These are phyloP conservation scores for Curvularia eragrostidis DNA, from an alignment of 2,329 filamentous ascomycete genomes.

Conservation along the genomic window DNA sequence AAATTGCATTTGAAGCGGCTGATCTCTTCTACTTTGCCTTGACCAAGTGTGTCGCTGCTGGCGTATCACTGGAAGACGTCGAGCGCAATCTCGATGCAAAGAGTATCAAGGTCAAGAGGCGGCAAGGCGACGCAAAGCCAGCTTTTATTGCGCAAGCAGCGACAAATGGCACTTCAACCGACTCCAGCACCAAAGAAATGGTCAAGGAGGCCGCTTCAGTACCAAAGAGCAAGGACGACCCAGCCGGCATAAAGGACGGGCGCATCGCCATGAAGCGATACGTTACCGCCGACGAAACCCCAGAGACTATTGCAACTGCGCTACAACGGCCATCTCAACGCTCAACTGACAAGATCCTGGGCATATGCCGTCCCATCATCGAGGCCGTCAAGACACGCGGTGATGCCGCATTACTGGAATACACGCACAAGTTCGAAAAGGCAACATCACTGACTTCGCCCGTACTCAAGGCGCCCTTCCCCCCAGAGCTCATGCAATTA, in stretches of 20 bases:
- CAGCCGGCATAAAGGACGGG: slow-evolving; percentile 57
- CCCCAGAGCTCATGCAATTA: slow-evolving; percentile 82
- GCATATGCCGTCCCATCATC: slow-evolving; percentile 90
- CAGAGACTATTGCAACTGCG: slow-evolving; percentile 71
- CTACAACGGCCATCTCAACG: slow-evolving; percentile 91
- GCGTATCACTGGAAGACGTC: slow-evolving; percentile 85
- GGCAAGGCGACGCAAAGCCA: slow-evolving; percentile 91
- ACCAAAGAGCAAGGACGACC: slow-evolving; percentile 60
- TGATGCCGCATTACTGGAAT: slow-evolving; percentile 86
- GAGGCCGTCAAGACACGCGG: slow-evolving; percentile 82
- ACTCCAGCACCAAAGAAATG: slow-evolving; percentile 46
- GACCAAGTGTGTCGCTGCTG: slow-evolving; percentile 84
- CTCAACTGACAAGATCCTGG: slow-evolving; percentile 91
- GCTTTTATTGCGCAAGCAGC: slow-evolving; percentile 83
- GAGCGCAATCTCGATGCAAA: slow-evolving; percentile 93
- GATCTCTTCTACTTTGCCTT: slow-evolving; percentile 96
- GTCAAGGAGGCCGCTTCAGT: slow-evolving; percentile 61
- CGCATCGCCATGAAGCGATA: slow-evolving; percentile 85
- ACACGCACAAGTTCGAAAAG: slow-evolving; percentile 98
- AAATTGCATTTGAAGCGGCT: slow-evolving; percentile 92
- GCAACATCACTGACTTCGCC: slow-evolving; percentile 89
- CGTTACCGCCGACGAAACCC: slow-evolving; percentile 69
- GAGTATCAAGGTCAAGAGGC: slow-evolving; percentile 91
- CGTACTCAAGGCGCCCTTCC: slow-evolving; percentile 89
- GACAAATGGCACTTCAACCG: slow-evolving; percentile 22